A percentile compares a stretch with the other conserved stretches of the same genome.
Conservation (phyloP, 2,329 filamentous ascomycete genomes). For the Rutstroemia sp. region DNA sequence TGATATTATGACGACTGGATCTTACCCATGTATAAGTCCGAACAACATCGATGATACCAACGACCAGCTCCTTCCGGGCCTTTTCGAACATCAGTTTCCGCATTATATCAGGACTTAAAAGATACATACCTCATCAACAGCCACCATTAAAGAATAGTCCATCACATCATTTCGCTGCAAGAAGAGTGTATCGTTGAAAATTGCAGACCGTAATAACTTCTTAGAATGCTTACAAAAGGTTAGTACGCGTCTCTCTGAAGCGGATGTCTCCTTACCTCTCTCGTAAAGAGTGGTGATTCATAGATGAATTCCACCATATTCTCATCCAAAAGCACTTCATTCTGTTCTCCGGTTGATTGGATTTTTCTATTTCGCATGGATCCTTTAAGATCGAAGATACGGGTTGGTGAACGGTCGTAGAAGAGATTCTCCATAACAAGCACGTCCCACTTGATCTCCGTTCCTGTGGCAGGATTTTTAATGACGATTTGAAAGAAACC, state of each 20-base stretch:
- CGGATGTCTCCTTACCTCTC: slow-evolving; percentile 45
- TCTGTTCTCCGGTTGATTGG: slow-evolving; percentile 87
- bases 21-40: slow-evolving; percentile 88
- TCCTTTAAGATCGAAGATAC: slow-evolving; percentile 93
- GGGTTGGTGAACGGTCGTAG: slow-evolving; percentile 83
- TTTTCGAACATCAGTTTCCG: slow-evolving; percentile 6
- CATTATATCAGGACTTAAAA: not conserved
- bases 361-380: slow-evolving; percentile 99
- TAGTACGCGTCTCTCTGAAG: not conserved
- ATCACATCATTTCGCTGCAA: slow-evolving; percentile 93
- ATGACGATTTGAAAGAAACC: slow-evolving; percentile 97
- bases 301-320: slow-evolving; percentile 99
- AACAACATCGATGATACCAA: slow-evolving; percentile 98
- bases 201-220: slow-evolving; percentile 80
- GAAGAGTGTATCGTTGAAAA: slow-evolving; percentile 98
- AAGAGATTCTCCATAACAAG: slow-evolving; percentile 97
- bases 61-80: slow-evolving; percentile 78
- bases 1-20: too few species aligned
- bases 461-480: slow-evolving; percentile 85
- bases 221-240: slow-evolving; percentile 60
- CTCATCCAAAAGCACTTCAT: slow-evolving; percentile 93
- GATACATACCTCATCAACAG: slow-evolving; percentile 65
- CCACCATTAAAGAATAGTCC: slow-evolving; percentile 98
- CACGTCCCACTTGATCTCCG: slow-evolving; percentile 90
- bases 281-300: slow-evolving; percentile 87